phyloP scores from a whole-genome alignment of 1,284 basidiomycete species.

The Rhizoctonia solani region DNA sequence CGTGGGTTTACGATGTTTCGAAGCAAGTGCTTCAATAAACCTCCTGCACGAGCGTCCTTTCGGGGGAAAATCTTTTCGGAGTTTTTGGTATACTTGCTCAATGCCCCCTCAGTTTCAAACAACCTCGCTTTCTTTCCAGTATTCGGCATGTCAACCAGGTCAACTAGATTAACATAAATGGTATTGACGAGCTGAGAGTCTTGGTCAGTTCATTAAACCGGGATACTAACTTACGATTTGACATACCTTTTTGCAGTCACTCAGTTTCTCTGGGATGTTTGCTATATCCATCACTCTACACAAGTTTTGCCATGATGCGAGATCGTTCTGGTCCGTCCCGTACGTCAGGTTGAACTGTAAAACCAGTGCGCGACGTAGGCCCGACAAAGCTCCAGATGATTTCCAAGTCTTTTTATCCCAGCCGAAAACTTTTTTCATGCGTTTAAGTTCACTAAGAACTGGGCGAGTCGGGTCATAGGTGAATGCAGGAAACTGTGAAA shows the following conservation, averaged over 20 bases:
- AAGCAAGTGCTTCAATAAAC: conserved; percentile 1
- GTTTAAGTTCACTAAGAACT: neutral
- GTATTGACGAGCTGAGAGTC: neutral
- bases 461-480: neutral
- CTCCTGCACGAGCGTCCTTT: conserved; percentile 1
- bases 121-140: neutral
- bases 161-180: neutral
- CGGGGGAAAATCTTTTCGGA: conserved; percentile 1
- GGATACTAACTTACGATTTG: neutral
- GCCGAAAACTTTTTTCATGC: conserved; percentile 43
- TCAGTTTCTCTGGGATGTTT: neutral
- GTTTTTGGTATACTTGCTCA: neutral
- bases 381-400: neutral
- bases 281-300: neutral
- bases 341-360: conserved; percentile 11
- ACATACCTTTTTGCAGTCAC: neutral
- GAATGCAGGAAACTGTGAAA: conserved; percentile 1
- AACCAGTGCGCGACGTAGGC: neutral
- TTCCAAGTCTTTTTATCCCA: conserved; percentile 42
- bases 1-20: neutral
- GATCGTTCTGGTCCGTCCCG: neutral
- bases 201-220: neutral
- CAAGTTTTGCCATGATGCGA: conserved; percentile 12
- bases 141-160: neutral
- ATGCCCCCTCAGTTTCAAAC: neutral